Evolutionary conservation across 805 yeast genomes (phyloP).

Genomic region (Yamadazyma paraphyllophila): DNA sequence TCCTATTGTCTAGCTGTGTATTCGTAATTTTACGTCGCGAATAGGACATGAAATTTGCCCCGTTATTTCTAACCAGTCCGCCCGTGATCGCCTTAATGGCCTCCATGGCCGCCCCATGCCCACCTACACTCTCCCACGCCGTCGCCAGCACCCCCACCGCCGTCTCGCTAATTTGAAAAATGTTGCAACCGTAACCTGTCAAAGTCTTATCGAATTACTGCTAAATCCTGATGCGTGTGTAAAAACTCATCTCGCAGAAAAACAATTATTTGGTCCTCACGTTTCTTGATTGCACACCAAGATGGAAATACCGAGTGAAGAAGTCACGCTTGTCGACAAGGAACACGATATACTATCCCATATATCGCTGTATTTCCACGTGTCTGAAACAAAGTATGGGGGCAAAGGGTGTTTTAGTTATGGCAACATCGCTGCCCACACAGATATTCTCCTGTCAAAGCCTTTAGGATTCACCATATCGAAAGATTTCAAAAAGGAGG

Average conservation of each 20-base stretch:
- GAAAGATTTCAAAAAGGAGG: conserved; percentile 60
- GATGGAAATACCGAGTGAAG: conserved; percentile 12
- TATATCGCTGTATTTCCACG: conserved; percentile 31
- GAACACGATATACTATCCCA: conserved; percentile 17
- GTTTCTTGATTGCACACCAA: background rate
- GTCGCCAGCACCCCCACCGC: too few species aligned
- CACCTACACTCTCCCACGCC: too few species aligned
- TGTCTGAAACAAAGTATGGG: conserved; percentile 42
- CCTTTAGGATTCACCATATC: conserved; percentile 50
- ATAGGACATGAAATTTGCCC: too few species aligned
- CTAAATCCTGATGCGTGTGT: conserved; percentile 1
- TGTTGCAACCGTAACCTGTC: background rate
- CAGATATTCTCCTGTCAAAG: conserved; percentile 37
- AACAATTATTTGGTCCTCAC: background rate
- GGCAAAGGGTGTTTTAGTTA: conserved; percentile 65
- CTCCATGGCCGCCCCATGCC: too few species aligned
- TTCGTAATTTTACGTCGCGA: too few species aligned
- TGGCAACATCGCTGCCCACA: conserved; percentile 36
- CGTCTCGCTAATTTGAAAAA: background rate
- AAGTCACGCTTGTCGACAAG: conserved; percentile 10
- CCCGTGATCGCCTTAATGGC: too few species aligned
- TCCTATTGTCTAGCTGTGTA: too few species aligned
- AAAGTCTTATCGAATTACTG: conserved; percentile 4
- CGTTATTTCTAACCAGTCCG: too few species aligned
- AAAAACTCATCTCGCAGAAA: conserved; percentile 5